A percentile compares a stretch with the other conserved stretches of the same genome.
These are phyloP conservation scores for Panus rudis DNA, from an alignment of 768 basidiomycete genomes.

Conservation along the genomic window DNA sequence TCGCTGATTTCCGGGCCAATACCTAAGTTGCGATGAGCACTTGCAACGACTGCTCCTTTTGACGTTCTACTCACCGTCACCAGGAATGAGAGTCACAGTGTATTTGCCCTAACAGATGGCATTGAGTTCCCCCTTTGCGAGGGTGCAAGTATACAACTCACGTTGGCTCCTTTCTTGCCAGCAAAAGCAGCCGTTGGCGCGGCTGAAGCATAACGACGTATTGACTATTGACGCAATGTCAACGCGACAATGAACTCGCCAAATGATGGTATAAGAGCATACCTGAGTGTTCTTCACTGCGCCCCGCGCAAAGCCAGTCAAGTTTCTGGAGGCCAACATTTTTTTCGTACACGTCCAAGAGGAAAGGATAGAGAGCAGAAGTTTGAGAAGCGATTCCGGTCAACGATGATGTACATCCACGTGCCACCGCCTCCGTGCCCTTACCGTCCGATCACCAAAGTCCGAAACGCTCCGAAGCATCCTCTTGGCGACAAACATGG, in stretches of 20 bases:
- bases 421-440: too few relatives aligned
- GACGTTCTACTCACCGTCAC: constrained; percentile 64
- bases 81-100: constrained; percentile 92
- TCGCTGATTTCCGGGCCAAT: constrained; percentile 99
- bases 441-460: too few relatives aligned
- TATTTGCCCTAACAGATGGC: constrained; percentile 79
- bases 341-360: constrained; percentile 19
- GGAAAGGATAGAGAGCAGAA: constrained; percentile 13
- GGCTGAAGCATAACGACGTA: constrained; percentile 62
- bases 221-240: constrained; percentile 31
- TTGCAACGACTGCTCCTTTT: constrained; percentile 6
- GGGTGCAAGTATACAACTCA: constrained; percentile 33
- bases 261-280: constrained; percentile 11
- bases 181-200: constrained; percentile 86
- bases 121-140: background rate
- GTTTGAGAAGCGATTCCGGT: constrained; percentile 7
- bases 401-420: constrained; percentile 6
- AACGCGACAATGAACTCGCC: constrained; percentile 1
- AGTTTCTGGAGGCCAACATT: constrained; percentile 57
- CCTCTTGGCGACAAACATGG: too few relatives aligned
- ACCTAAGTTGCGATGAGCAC: constrained; percentile 42
- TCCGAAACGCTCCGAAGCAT: too few relatives aligned
- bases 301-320: constrained; percentile 50
- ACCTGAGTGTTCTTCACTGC: constrained; percentile 46
- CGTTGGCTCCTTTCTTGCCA: constrained; percentile 83